These are phyloP conservation scores for Xylaria cubensis DNA, from an alignment of 495 filamentous ascomycete genomes.

Conservation along the genomic window DNA sequence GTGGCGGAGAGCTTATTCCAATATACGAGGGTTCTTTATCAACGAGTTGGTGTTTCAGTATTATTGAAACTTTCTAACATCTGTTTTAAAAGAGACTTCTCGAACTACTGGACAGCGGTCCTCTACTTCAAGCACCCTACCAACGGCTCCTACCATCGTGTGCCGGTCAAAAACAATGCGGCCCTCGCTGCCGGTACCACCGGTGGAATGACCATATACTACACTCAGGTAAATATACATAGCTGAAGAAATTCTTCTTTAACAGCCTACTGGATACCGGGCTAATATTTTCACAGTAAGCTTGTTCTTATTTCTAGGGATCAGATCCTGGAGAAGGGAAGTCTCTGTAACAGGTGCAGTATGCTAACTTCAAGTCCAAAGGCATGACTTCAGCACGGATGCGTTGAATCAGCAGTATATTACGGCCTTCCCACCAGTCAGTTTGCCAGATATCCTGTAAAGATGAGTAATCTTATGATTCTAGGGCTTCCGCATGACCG, in stretches of 20 bases:
- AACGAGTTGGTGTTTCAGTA: background rate
- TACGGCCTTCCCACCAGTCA: constrained; percentile 54
- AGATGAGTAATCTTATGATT: background rate
- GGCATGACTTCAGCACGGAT: constrained; percentile 51
- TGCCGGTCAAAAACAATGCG: constrained; percentile 53
- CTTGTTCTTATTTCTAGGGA: constrained; percentile 4
- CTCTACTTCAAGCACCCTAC: constrained; percentile 58
- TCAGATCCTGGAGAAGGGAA: constrained; percentile 50
- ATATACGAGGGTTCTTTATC: too few species aligned
- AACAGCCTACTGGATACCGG: constrained; percentile 41
- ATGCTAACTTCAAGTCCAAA: constrained; percentile 54
- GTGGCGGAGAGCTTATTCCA: background rate
- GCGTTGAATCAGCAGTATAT: constrained; percentile 49
- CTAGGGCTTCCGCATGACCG: constrained; percentile 63
- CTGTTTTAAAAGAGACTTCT: constrained; percentile 43
- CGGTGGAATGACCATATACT: constrained; percentile 61
- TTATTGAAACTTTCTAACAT: background rate
- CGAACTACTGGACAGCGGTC: constrained; percentile 58
- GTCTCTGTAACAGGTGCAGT: constrained; percentile 53
- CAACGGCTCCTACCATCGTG: constrained; percentile 58
- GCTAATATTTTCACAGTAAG: constrained; percentile 45
- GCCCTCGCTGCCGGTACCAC: constrained; percentile 53
- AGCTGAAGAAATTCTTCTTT: background rate
- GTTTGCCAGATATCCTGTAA: constrained; percentile 24
- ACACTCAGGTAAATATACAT: constrained; percentile 56